These are phyloP conservation scores for Russula earlei DNA, from an alignment of 768 basidiomycete species.

Conservation along the genomic window DNA sequence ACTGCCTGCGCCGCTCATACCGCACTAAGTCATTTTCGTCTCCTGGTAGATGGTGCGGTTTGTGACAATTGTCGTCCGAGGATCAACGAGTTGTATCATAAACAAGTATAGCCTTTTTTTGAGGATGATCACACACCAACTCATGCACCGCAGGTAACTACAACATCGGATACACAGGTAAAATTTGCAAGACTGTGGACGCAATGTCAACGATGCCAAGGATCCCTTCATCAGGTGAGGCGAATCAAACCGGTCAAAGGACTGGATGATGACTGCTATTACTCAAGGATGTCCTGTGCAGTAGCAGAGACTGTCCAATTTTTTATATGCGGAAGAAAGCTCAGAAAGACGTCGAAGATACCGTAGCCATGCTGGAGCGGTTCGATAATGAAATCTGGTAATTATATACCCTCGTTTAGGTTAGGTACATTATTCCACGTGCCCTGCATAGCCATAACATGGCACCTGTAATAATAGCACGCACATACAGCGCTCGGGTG, in stretches of 20 bases:
- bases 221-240: slow-evolving; percentile 85
- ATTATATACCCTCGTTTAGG: not conserved
- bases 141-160: slow-evolving; percentile 29
- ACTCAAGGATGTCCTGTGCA: slow-evolving; percentile 84
- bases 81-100: slow-evolving; percentile 86
- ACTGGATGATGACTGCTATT: slow-evolving; percentile 15
- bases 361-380: slow-evolving; percentile 65
- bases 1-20: not conserved
- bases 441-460: slow-evolving; percentile 3
- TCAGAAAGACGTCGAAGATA: slow-evolving; percentile 94
- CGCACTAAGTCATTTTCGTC: not conserved
- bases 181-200: slow-evolving; percentile 96
- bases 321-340: slow-evolving; percentile 99
- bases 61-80: slow-evolving; percentile 87
- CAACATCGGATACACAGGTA: slow-evolving; percentile 74
- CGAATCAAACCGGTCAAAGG: not conserved
- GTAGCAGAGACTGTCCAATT: slow-evolving; percentile 95
- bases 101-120: slow-evolving; percentile 47
- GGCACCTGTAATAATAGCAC: slow-evolving; percentile 12
- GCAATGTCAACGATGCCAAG: slow-evolving; percentile 97
- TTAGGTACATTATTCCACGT: not conserved
- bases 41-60: slow-evolving; percentile 68
- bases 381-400: slow-evolving; percentile 76
- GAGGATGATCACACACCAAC: not conserved
- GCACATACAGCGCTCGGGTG: slow-evolving; percentile 12